These are phyloP conservation scores for Triticum dicoccoides DNA, from an alignment of 176 grass and related monocot species.

Conservation along the genomic window DNA sequence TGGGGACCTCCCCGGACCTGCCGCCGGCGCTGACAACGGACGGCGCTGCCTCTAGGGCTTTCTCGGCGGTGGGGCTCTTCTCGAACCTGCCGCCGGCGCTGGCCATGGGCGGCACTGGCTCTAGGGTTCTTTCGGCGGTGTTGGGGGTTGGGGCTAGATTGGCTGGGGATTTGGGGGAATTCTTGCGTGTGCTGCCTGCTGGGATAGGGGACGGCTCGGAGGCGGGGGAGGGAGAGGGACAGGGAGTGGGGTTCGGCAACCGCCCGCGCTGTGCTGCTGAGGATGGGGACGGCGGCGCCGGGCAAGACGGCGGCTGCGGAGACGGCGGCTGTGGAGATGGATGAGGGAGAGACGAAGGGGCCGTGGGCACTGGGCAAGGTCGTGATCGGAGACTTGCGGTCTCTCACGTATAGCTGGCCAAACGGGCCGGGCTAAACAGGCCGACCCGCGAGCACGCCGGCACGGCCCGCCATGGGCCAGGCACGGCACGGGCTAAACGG, in stretches of 20 bases:
- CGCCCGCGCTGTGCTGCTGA: neutral
- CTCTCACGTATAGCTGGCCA: no score
- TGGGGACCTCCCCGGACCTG: neutral
- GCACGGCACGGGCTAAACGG: no score
- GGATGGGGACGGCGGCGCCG: neutral
- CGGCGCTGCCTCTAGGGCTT: conserved; percentile 22
- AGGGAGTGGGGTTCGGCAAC: no score
- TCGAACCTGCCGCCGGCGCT: neutral
- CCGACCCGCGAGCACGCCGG: no score
- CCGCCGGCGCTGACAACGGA: neutral
- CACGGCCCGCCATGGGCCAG: no score
- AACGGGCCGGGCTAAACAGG: no score
- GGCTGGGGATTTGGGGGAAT: neutral
- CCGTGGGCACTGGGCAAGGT: no score
- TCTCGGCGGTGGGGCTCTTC: neutral
- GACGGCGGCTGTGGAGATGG: neutral
- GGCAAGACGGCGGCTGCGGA: no score
- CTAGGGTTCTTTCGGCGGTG: neutral
- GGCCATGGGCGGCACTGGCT: neutral
- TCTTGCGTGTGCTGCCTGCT: neutral
- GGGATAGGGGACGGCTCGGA: neutral
- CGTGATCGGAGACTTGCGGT: no score
- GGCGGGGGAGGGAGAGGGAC: neutral
- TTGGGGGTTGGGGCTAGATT: neutral
- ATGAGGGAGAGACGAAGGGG: neutral